Evolutionary conservation across 257 asterid genomes (phyloP), one percentile per base, ranked within the genome.

Genomic region (Ilex asprella): DNA sequence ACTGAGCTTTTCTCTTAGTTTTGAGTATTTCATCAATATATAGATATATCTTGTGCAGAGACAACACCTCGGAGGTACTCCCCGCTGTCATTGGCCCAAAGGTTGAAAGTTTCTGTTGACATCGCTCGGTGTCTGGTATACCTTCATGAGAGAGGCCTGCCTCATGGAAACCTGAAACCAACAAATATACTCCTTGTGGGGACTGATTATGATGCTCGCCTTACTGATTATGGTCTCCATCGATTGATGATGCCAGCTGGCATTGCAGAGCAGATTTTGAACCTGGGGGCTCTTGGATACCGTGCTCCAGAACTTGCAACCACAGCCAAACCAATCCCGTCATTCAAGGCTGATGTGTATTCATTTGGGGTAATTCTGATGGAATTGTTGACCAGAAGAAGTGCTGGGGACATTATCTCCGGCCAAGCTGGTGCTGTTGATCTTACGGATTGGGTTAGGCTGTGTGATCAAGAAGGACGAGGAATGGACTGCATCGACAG

Each of bases 331-430:
- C 95, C 91, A 0, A 49, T 66, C 66, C 99, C 96, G 3, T 80
- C 99, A 5, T 79, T 80, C 39, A 93, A 81, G 80, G 93, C 92
- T 5, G 99, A 93, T n/a, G 94, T 93, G 49, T 93, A 93, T 58
- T 86, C 99, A 15, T 84, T 93, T 15, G 99, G 99, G 10, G 99
- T 93, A 31, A 85, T 93, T 70, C 59, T 93, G 83, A 93, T 93
- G 97, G 99, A 93, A 59, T 58, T 93, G 67, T 71, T 93, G 71
- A 93, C 99, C 1, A 75, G 96, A 72, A 89, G 94, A 79, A 89
- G 99, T 66, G 99, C 99, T 0, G 99, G 99, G 12, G 99, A 93
- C 71, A 89, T 93, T 2, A 93, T 93, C 62, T 93, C 99, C 0
- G 95, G 96, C 12, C 95, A 84, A 31, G 77, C 99, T 0, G 97